Base-by-base conservation (phyloP, 2,329 filamentous ascomycete species). In the Saccharata proteae region DNA sequence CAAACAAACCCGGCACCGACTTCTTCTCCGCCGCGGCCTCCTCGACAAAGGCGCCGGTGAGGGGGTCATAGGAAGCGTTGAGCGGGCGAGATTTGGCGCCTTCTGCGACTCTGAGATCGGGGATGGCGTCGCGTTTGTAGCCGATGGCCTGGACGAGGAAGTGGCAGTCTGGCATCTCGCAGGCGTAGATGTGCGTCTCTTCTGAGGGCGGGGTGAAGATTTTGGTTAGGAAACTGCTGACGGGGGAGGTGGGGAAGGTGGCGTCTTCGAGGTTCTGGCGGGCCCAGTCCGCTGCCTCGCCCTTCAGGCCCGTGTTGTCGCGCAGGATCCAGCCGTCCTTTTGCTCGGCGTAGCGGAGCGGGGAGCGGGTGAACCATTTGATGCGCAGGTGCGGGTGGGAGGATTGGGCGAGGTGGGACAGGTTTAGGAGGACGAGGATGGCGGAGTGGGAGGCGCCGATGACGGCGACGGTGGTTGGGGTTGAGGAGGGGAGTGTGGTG, bases 241-340 rank as follows among this genome's bases (percentile, higher is more conserved):
- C 33, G 2, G 33, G 33, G 17, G 18, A 28, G 11, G 58, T 51
- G 22, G 64, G 69, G 6, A 47, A 38, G 6, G 75, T 55, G 0
- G 47, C 50, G 2, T 60, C 60, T 21, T 66, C 65, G 0, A 78
- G 59, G 35, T 76, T 67, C 15, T 65, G 52, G 24, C 62, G 62
- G 1, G 74, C 74, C 58, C 72, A 78, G 4, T 61, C 56, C 1
- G 73, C 73, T 0, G 70, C 71, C 21, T 63, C 57, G 13, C 74
- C 73, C 48, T 78, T 77, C 16, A 78, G 58, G 3, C 74, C 74
- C 0, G 73, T 77, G 49, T 77, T 78, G 45, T 78, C 74, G 32
- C 69, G 64, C 16, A 74, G 51, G 37, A 77, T 75, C 71, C 73
- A 77, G 35, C 68, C 70, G 38, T 74, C 71, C 52, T 61, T 69